Conservation (phyloP, 495 filamentous ascomycete species). For the Podospora bellae-mahoneyi region DNA sequence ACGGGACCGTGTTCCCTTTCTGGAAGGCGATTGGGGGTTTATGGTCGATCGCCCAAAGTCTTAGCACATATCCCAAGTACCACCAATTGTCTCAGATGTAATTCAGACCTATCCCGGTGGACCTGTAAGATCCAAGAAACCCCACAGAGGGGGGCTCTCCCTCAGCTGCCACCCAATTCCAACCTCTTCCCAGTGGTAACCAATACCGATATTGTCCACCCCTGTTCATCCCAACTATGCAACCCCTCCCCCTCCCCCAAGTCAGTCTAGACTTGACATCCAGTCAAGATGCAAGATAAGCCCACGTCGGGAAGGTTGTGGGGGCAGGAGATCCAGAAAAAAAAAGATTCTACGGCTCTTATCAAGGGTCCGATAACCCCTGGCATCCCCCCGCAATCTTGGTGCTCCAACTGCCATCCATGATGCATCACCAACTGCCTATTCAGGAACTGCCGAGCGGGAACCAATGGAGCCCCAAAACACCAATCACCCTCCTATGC, state of each 20-base stretch:
- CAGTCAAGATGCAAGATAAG: conserved; percentile 18
- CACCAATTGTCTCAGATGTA: not conserved
- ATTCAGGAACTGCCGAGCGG: conserved; percentile 20
- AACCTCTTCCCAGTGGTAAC: conserved; percentile 12
- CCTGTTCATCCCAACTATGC: too few species aligned
- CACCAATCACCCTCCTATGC: conserved; percentile 18
- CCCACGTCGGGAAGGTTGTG: conserved; percentile 19
- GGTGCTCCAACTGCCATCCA: not conserved
- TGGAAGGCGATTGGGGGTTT: conserved; percentile 12
- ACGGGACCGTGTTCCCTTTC: conserved; percentile 1
- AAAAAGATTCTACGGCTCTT: not conserved
- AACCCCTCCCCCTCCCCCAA: not conserved
- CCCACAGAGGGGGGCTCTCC: not conserved
- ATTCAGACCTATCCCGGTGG: not conserved
- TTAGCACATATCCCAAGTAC: not conserved
- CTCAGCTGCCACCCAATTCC: conserved; percentile 20
- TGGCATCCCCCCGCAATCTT: not conserved
- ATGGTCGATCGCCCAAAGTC: conserved; percentile 3
- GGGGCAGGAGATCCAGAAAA: not conserved
- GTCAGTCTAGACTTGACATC: not conserved
- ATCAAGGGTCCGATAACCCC: conserved; percentile 13
- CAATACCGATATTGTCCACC: not conserved
- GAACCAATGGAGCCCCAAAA: not conserved
- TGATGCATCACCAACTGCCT: conserved; percentile 21
- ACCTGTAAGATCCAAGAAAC: not conserved